These are phyloP conservation scores for Ustilago cynodontis DNA, from an alignment of 1,284 basidiomycete genomes.

Conservation along the genomic window DNA sequence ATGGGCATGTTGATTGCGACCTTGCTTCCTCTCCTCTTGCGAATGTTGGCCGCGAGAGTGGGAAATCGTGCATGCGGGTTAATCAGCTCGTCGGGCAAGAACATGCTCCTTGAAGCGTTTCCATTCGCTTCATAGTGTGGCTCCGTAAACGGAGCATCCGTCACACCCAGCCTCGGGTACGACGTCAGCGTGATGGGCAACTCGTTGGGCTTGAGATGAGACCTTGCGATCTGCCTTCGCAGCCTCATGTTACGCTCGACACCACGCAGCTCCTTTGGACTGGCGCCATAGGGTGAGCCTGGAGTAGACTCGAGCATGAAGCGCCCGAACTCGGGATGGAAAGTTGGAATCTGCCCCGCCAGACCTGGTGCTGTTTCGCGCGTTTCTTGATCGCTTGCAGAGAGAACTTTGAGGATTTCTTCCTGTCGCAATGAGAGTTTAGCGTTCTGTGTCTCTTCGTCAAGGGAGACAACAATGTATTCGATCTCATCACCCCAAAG, in stretches of 20 bases:
- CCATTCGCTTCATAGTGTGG: slow-evolving; percentile 84
- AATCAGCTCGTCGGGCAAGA: slow-evolving; percentile 94
- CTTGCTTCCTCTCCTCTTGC: slow-evolving; percentile 88
- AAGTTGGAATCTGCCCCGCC: slow-evolving; percentile 80
- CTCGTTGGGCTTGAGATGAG: slow-evolving; percentile 86
- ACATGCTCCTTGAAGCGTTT: slow-evolving; percentile 87
- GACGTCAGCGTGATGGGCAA: slow-evolving; percentile 92
- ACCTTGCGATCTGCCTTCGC: slow-evolving; percentile 85
- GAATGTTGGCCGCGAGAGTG: slow-evolving; percentile 96
- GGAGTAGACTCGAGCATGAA: slow-evolving; percentile 99
- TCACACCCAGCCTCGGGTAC: slow-evolving; percentile 91
- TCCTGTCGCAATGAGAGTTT: slow-evolving; percentile 90
- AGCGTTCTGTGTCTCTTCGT: slow-evolving; percentile 83
- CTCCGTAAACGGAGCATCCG: slow-evolving; percentile 84
- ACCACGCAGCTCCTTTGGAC: slow-evolving; percentile 83
- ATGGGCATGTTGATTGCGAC: slow-evolving; percentile 96
- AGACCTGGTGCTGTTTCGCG: slow-evolving; percentile 76
- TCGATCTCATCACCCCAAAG: slow-evolving; percentile 99
- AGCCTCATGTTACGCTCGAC: slow-evolving; percentile 93
- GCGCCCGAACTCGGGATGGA: slow-evolving; percentile 97
- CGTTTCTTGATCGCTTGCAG: slow-evolving; percentile 72
- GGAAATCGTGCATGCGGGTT: slow-evolving; percentile 98
- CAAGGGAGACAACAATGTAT: slow-evolving; percentile 92
- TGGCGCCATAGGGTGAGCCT: slow-evolving; percentile 90
- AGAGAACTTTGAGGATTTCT: slow-evolving; percentile 88